Percentiles rank a stretch among this genome's conserved stretches.
Evolutionary conservation across 2,329 filamentous ascomycete species (phyloP).

Genomic region (Gyromitra esculenta): DNA sequence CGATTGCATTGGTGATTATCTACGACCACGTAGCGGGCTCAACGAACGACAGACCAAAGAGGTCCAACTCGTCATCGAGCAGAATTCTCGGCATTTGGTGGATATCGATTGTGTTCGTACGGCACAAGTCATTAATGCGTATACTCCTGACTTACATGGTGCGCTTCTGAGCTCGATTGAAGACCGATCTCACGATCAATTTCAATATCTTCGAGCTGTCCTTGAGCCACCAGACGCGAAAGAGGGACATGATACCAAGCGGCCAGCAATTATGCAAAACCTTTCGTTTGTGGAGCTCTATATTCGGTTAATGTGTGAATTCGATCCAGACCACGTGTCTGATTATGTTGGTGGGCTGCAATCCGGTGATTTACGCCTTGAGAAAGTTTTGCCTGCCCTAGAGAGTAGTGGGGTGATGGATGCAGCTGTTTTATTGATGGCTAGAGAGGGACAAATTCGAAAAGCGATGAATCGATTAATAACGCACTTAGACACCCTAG

Average conservation of each 20-base stretch:
- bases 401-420: conserved; percentile 91
- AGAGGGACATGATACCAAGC: conserved; percentile 45
- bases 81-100: conserved; percentile 73
- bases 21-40: conserved; percentile 72
- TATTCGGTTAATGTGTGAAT: conserved; percentile 88
- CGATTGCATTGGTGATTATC: conserved; percentile 77
- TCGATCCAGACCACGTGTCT: conserved; percentile 81
- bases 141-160: conserved; percentile 73
- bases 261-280: conserved; percentile 59
- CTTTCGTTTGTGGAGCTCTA: conserved; percentile 81
- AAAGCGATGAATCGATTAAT: conserved; percentile 86
- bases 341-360: conserved; percentile 82
- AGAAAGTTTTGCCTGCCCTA: conserved; percentile 83
- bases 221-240: conserved; percentile 69
- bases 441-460: conserved; percentile 82
- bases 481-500: conserved; percentile 80
- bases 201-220: conserved; percentile 78
- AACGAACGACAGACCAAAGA: conserved; percentile 76
- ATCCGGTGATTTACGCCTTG: conserved; percentile 79
- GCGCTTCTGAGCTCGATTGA: conserved; percentile 71
- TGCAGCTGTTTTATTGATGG: conserved; percentile 89
- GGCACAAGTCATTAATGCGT: conserved; percentile 71
- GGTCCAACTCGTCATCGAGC: conserved; percentile 73
- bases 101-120: conserved; percentile 72
- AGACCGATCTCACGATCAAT: conserved; percentile 73